Base-by-base conservation (phyloP, 2,329 filamentous ascomycete species). In the Colletotrichum melonis region DNA sequence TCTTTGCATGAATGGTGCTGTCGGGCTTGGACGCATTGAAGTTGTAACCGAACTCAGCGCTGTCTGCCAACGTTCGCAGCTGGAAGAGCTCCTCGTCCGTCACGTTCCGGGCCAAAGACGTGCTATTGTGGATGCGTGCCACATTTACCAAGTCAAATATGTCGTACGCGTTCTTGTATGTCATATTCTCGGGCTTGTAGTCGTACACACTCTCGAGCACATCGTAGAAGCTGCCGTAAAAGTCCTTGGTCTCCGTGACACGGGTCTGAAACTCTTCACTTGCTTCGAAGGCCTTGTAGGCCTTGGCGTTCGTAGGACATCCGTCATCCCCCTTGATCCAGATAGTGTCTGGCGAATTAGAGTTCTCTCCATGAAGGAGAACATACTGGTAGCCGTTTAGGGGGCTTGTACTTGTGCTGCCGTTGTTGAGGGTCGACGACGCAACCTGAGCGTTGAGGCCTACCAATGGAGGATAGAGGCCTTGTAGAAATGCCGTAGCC, bases 271-370 rank as follows among this genome's bases (percentile, higher is more conserved):
- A 82, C 0, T 76, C 73, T 1, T 76, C 74, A 63, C 80, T 82
- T n/a, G 78, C 59, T 67, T 73, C 69, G 56, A 81, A 82, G 0
- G 78, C 75, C 72, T 78, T 76, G 58, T 76, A 78, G 0, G 80
- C 76, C 0, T 70, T 74, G 1, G 72, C 76, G 35, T 79, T 79
- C 3, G 77, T 78, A 4, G 81, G 80, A 56, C 80, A 82, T n/a
- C 74, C 75, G 1, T 82, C 81, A 11, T 82, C 81, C 8, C 81
- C 81, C 74, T 82, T 82, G 76, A 82, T 81, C 81, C 81, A 82
- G 60, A 82, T 81, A 12, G 79, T 81, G 58, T 81, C 79, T 8
- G 80, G 80, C 9, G 80, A 81, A 46, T 81, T 78, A 28, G 78
- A 76, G 65, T 76, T 78, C 60, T 79, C 73, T 54, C 78, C 78